Evolutionary conservation across 176 grass and related monocot species (phyloP).

Genomic region (Tillandsia fasciculata): DNA sequence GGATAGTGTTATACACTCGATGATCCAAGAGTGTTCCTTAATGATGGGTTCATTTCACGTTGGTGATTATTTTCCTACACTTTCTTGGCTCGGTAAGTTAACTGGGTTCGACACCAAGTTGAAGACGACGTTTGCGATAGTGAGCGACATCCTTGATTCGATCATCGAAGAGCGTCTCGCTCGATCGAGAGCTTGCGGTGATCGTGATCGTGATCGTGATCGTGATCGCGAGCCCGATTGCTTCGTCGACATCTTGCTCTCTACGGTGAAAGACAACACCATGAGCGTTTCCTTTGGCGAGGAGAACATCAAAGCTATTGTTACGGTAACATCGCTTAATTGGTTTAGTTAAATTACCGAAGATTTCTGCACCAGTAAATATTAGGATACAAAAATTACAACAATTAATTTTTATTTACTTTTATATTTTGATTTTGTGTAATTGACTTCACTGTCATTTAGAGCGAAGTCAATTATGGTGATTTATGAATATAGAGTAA

Average conservation of each 20-base stretch:
- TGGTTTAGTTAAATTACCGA: too few species aligned
- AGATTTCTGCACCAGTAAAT: too few species aligned
- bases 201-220: too few species aligned
- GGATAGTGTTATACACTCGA: neutral
- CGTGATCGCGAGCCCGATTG: neutral
- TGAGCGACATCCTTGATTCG: neutral
- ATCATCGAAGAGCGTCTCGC: neutral
- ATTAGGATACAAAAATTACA: too few species aligned
- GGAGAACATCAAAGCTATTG: neutral
- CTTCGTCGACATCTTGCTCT: constrained; percentile 1
- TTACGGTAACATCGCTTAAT: neutral
- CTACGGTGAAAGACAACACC: neutral
- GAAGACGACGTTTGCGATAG: neutral
- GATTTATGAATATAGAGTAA: too few species aligned
- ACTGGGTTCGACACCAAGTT: neutral
- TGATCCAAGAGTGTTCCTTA: neutral
- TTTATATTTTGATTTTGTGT: too few species aligned
- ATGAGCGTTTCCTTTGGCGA: neutral
- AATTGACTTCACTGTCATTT: too few species aligned
- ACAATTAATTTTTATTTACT: too few species aligned
- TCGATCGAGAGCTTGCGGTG: neutral
- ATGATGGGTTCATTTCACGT: neutral
- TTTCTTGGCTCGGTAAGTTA: neutral
- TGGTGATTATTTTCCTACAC: neutral
- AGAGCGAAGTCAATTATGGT: too few species aligned